Conservation (phyloP, 805 yeast species). For the Starmera amethionina region DNA sequence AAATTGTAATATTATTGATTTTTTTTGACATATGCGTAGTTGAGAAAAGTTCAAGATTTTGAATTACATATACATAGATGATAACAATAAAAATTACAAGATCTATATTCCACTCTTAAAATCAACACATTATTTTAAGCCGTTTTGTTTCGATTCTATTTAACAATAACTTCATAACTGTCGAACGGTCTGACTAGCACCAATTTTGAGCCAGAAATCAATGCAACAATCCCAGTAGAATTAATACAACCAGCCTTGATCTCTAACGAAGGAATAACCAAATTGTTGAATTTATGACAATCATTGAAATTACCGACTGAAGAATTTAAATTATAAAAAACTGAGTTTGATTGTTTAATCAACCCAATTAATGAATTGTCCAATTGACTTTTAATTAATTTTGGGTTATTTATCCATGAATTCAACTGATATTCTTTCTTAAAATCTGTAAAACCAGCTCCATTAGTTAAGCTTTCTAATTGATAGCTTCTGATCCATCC, state of each 20-base stretch:
- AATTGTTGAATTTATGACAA: constrained; percentile 10
- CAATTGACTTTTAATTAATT: constrained; percentile 7
- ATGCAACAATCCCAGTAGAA: constrained; percentile 14
- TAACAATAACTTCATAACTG: constrained; percentile 14
- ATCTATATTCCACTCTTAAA: too few species aligned
- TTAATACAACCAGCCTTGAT: constrained; percentile 15
- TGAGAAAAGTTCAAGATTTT: too few species aligned
- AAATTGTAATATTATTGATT: too few species aligned
- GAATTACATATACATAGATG: too few species aligned
- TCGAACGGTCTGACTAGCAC: constrained; percentile 17
- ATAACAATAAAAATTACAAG: too few species aligned
- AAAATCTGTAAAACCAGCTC: constrained; percentile 24
- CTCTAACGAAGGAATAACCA: constrained; percentile 11
- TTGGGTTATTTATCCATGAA: constrained; percentile 14
- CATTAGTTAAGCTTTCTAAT: constrained; percentile 17
- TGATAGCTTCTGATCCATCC: constrained; percentile 25
- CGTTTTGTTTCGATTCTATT: constrained; percentile 1
- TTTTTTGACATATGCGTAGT: too few species aligned
- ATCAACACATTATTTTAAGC: too few species aligned
- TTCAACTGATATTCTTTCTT: constrained; percentile 7
- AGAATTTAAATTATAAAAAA: constrained; percentile 13
- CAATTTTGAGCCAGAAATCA: constrained; percentile 14
- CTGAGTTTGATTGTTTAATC: constrained; percentile 11
- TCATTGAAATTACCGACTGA: constrained; percentile 7
- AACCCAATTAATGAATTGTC: constrained; percentile 13